phyloP scores from a whole-genome alignment of 371 early-diverging fungal genomes.

The Syncephalastrum sp. region DNA sequence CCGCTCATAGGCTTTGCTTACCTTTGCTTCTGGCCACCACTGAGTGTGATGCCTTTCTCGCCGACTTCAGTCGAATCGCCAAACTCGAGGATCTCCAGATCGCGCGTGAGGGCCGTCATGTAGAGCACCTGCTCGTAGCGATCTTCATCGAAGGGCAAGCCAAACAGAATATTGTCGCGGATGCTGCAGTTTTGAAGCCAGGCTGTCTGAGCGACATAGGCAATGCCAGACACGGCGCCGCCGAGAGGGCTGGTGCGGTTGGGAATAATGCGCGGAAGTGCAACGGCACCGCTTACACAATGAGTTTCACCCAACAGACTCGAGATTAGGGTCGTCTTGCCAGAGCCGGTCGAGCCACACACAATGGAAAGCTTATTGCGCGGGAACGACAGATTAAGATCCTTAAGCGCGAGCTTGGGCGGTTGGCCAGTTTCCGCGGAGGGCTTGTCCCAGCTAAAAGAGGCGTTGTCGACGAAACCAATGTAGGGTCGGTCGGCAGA shows the following conservation, averaged over 20 bases:
- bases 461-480: constrained; percentile 52
- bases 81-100: constrained; percentile 75
- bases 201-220: constrained; percentile 78
- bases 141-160: constrained; percentile 62
- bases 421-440: constrained; percentile 11
- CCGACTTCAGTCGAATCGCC: constrained; percentile 92
- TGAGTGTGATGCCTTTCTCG: constrained; percentile 84
- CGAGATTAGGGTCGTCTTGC: constrained; percentile 77
- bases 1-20: constrained; percentile 5
- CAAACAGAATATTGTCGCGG: constrained; percentile 83
- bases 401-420: constrained; percentile 48
- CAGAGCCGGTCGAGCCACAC: constrained; percentile 79
- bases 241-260: constrained; percentile 16
- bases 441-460: constrained; percentile 50
- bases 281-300: constrained; percentile 40
- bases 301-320: constrained; percentile 61
- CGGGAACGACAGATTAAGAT: constrained; percentile 59
- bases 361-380: constrained; percentile 69
- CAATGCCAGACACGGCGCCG: constrained; percentile 56
- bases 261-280: constrained; percentile 41
- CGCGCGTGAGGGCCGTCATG: constrained; percentile 74
- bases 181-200: constrained; percentile 84
- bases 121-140: constrained; percentile 64
- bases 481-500: constrained; percentile 15
- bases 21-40: constrained; percentile 87